A percentile compares a stretch with the other conserved stretches of the same genome.
Evolutionary conservation across 768 basidiomycete genomes (phyloP).

Genomic region (Pholiota molesta): DNA sequence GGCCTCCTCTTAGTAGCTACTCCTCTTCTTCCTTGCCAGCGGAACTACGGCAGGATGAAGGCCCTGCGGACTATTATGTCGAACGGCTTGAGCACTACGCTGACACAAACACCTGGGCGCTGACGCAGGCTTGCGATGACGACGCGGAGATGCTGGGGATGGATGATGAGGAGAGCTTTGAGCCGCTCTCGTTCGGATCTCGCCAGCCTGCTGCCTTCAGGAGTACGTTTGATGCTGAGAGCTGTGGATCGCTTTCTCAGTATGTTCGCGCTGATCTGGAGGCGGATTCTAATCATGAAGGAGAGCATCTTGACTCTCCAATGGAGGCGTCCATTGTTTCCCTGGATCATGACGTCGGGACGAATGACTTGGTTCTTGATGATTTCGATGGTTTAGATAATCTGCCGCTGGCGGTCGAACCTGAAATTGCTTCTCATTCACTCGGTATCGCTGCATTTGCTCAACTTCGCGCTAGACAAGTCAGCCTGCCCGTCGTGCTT

Average conservation of each 20-base stretch:
- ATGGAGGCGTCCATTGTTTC: too few species aligned
- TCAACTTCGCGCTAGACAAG: constrained; percentile 40
- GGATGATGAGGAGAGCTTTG: constrained; percentile 9
- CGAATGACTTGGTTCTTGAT: neutral
- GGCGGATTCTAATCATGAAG: neutral
- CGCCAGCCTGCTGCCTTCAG: neutral
- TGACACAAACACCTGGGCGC: neutral
- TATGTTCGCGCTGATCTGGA: neutral
- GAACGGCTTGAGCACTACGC: neutral
- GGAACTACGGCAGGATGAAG: neutral
- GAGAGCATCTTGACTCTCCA: neutral
- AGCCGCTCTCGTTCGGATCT: constrained; percentile 15
- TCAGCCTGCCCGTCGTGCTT: constrained; percentile 21
- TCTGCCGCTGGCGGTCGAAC: constrained; percentile 9
- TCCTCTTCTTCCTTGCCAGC: constrained; percentile 11
- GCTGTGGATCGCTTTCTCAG: neutral
- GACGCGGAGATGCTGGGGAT: neutral
- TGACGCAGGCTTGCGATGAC: neutral
- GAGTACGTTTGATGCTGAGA: neutral
- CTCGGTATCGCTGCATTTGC: constrained; percentile 42
- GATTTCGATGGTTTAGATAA: neutral
- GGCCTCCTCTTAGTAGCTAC: constrained; percentile 13
- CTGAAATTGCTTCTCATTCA: constrained; percentile 30
- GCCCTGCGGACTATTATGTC: neutral
- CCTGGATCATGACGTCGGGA: too few species aligned